Conservation (phyloP, 2,329 filamentous ascomycete genomes). For the Aspergillus latus region DNA sequence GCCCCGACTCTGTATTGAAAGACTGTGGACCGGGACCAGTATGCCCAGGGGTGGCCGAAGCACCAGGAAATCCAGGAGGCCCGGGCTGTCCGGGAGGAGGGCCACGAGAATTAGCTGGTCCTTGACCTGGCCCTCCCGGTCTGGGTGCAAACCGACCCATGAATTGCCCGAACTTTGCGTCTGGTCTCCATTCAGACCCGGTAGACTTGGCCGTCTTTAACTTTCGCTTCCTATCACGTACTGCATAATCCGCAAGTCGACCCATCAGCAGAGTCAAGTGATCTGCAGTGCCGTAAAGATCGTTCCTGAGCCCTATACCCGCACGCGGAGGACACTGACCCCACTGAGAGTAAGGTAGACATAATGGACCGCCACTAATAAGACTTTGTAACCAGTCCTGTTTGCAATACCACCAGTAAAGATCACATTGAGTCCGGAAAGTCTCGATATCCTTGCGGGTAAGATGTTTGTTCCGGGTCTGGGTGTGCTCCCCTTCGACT, state of each 20-base stretch:
- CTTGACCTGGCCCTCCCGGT: neutral
- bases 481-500: constrained; percentile 38
- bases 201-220: constrained; percentile 63
- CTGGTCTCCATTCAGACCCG: constrained; percentile 58
- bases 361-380: constrained; percentile 76
- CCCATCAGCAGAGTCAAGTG: constrained; percentile 80
- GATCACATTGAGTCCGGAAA: constrained; percentile 77
- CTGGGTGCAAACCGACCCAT: constrained; percentile 31
- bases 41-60: neutral
- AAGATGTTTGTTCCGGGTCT: constrained; percentile 35
- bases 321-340: constrained; percentile 84
- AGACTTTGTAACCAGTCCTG: constrained; percentile 92
- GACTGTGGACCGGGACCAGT: neutral
- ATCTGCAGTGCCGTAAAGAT: constrained; percentile 85
- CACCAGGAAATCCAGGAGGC: neutral
- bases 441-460: constrained; percentile 67
- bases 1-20: neutral
- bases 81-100: constrained; percentile 12
- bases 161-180: constrained; percentile 48
- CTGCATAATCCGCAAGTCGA: constrained; percentile 74
- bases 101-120: constrained; percentile 10
- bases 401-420: constrained; percentile 96
- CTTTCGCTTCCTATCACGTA: constrained; percentile 76
- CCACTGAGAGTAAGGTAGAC: constrained; percentile 79
- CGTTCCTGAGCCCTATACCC: constrained; percentile 72